Conservation (phyloP, 495 filamentous ascomycete genomes). For the Penicillium manginii region DNA sequence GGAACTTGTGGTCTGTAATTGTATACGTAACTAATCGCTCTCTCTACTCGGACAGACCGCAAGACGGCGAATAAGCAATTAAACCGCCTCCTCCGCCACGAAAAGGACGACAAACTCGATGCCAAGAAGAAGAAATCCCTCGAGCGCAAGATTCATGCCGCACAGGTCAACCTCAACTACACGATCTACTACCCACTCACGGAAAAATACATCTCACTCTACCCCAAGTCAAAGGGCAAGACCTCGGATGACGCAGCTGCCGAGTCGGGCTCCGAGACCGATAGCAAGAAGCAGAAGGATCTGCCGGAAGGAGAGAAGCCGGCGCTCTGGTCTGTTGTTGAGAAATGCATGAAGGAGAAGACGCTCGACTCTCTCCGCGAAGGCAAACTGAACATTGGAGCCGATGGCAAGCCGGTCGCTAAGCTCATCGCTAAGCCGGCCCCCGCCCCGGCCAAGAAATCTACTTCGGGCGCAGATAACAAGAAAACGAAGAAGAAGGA, state of each 20-base stretch:
- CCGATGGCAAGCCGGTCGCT: conserved; percentile 27
- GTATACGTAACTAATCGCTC: conserved; percentile 3
- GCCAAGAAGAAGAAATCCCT: conserved; percentile 55
- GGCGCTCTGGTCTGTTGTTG: conserved; percentile 70
- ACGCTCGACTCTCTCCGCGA: conserved; percentile 60
- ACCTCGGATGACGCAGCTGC: conserved; percentile 17
- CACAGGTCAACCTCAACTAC: conserved; percentile 85
- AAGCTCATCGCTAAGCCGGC: conserved; percentile 13
- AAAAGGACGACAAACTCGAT: conserved; percentile 52
- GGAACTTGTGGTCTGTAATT: neutral
- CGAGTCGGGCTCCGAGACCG: conserved; percentile 24
- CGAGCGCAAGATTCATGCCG: conserved; percentile 63
- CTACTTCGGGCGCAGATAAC: neutral
- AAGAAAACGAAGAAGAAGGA: conserved; percentile 12
- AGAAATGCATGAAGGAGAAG: conserved; percentile 68
- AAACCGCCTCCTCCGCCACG: conserved; percentile 55
- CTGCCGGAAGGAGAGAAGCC: conserved; percentile 39
- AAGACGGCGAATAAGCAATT: conserved; percentile 78
- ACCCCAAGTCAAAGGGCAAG: conserved; percentile 50
- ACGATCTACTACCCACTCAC: conserved; percentile 78
- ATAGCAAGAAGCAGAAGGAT: conserved; percentile 26
- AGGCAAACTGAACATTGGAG: conserved; percentile 45
- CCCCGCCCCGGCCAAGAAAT: neutral
- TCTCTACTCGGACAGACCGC: conserved; percentile 62
- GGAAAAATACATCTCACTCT: conserved; percentile 80